phyloP scores from a whole-genome alignment of 768 basidiomycete genomes.

The Podaxis rugospora region DNA sequence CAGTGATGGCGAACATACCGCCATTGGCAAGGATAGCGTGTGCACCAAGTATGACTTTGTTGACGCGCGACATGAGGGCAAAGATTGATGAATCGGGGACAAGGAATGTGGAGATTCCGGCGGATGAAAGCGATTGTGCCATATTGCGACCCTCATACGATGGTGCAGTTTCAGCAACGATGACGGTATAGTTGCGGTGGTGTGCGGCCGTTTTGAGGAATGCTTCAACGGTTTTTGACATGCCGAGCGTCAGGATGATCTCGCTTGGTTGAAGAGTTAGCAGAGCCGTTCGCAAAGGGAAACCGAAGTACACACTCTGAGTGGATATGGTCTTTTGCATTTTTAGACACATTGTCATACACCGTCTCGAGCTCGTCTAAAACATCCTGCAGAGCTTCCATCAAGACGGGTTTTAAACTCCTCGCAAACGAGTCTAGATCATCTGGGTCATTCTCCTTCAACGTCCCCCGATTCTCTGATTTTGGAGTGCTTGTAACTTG shows the following conservation, averaged over 20 bases:
- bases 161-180: conserved; percentile 93
- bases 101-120: conserved; percentile 91
- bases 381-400: conserved; percentile 96
- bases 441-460: conserved; percentile 67
- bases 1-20: conserved; percentile 87
- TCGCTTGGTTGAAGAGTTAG: conserved; percentile 50
- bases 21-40: conserved; percentile 97
- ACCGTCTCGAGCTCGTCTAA: conserved; percentile 95
- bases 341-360: conserved; percentile 91
- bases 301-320: conserved; percentile 68
- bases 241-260: conserved; percentile 80
- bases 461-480: conserved; percentile 48
- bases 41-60: conserved; percentile 93
- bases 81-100: conserved; percentile 96
- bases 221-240: conserved; percentile 89
- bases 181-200: conserved; percentile 90
- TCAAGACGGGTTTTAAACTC: conserved; percentile 85
- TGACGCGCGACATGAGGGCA: conserved; percentile 93
- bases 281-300: neutral
- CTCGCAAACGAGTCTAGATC: conserved; percentile 78
- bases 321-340: conserved; percentile 94
- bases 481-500: conserved; percentile 35
- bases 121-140: conserved; percentile 74
- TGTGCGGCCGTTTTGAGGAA: conserved; percentile 91
- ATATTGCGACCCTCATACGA: conserved; percentile 85